Percentiles rank a stretch among this genome's conserved stretches.
Conservation (phyloP, 768 basidiomycete species). For the Phanerodontia chrysosporium region DNA sequence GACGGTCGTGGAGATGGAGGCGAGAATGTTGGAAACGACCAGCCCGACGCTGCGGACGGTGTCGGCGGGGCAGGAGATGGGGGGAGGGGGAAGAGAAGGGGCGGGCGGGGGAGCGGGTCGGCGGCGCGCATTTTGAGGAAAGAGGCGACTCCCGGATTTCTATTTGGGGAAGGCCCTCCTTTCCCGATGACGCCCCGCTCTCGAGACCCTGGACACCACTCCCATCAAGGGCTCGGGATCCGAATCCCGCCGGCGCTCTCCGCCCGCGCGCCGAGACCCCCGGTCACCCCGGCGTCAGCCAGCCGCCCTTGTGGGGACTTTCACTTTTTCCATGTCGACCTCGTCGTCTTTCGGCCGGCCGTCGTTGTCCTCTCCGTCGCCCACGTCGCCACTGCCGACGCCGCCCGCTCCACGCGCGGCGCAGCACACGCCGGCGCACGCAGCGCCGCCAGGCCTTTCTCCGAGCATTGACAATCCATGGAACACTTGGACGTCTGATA, state of each 20-base stretch:
- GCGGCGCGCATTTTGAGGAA: slow-evolving; percentile 14
- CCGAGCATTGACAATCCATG: slow-evolving; percentile 6
- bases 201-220: slow-evolving; percentile 1
- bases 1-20: slow-evolving; percentile 7
- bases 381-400: not conserved
- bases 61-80: slow-evolving; percentile 7
- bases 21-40: not conserved
- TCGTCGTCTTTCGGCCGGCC: not conserved
- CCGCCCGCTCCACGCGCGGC: not conserved
- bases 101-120: slow-evolving; percentile 10
- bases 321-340: not conserved
- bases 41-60: slow-evolving; percentile 12
- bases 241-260: slow-evolving; percentile 6
- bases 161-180: not conserved
- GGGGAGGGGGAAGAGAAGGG: slow-evolving; percentile 7
- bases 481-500: slow-evolving; percentile 14
- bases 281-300: not conserved
- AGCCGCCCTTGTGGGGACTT: not conserved
- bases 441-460: slow-evolving; percentile 1
- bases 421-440: not conserved
- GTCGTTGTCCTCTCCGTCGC: not conserved
- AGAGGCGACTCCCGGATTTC: not conserved
- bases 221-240: slow-evolving; percentile 4
- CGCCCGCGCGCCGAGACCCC: not conserved
- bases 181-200: slow-evolving; percentile 6